Evolutionary conservation across 345 rosid genomes (phyloP), one percentile per base, ranked within the genome.

Genomic region (Arabidopsis arenosa): DNA sequence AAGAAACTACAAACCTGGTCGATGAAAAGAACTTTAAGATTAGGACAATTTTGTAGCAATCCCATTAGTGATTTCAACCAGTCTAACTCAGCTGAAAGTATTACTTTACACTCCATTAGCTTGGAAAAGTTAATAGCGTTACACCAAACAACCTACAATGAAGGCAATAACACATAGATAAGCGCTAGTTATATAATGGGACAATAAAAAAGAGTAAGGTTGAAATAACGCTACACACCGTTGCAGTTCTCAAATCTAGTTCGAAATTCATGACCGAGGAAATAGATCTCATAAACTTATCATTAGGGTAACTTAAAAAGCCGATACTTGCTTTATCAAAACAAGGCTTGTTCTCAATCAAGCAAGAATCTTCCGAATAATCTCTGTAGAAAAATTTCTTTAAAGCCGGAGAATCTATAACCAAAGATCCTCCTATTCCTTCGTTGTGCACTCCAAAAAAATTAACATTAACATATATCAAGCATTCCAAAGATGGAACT

Each of bases 1-100:
- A 23, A 23, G 2, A 23, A 23, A 23, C 26, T 23, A 23, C 26
- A 23, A 23, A 23, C 26, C 2, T 23, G 26, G 26, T 23, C 26
- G 26, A 23, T 23, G 2, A 23, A 23, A 23, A 23, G 26, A 23
- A 23, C 26, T 23, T 23, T 40, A 40, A 51, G 55, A 51, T 51
- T 51, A 51, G 55, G 55, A 21, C 13, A 51, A 51, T 51, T 51
- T 18, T 51, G 55, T 18, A 51, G 55, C 55, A 51, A 51, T 9
- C 13, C 55, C 55, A 9, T 51, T 4, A 51, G 55, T 18, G 30
- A 10, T 21, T 51, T 30, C 30, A 51, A 18, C 55, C 55, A 51
- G 28, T 51, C 55, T 51, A 18, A 4, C 30, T 51, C 55, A 10
- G 10, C 11, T 21, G 9, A 9, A 51, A 51, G 26, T 9, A 12